phyloP scores from a whole-genome alignment of 2,329 filamentous ascomycete genomes.

The Leptodontidium sp. region DNA sequence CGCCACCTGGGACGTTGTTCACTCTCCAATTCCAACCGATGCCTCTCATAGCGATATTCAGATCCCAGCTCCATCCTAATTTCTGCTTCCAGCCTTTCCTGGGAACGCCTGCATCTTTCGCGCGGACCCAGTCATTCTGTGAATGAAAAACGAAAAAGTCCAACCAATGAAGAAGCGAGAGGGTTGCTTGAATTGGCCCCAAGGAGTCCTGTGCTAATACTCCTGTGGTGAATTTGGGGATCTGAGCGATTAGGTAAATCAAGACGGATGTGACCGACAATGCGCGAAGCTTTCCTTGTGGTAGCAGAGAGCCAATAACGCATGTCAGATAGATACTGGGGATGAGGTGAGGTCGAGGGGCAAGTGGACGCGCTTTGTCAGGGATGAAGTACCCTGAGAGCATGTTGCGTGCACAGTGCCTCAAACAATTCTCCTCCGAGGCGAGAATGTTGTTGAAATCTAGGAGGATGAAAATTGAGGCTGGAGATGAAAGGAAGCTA shows the following conservation, averaged over 20 bases:
- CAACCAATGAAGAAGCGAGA: constrained; percentile 22
- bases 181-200: constrained; percentile 22
- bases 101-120: constrained; percentile 10
- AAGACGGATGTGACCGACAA: constrained; percentile 10
- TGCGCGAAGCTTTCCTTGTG: constrained; percentile 14
- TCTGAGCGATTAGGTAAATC: constrained; percentile 22
- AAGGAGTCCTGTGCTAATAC: constrained; percentile 19
- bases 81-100: constrained; percentile 17
- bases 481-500: not conserved
- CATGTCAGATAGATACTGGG: constrained; percentile 26
- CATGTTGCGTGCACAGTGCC: constrained; percentile 1
- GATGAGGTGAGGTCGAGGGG: constrained; percentile 21
- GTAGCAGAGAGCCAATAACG: constrained; percentile 26
- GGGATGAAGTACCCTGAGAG: constrained; percentile 22
- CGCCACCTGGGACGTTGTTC: constrained; percentile 30
- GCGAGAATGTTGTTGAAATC: not conserved
- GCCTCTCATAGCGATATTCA: constrained; percentile 26
- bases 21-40: constrained; percentile 35
- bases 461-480: not conserved
- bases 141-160: constrained; percentile 28
- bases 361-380: constrained; percentile 25
- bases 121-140: constrained; percentile 16
- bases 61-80: constrained; percentile 19
- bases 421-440: not conserved
- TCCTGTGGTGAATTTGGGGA: constrained; percentile 23